Percentiles rank a stretch among this genome's conserved stretches.
phyloP scores from a whole-genome alignment of 257 asterid genomes.

The Marsdenia floribunda region DNA sequence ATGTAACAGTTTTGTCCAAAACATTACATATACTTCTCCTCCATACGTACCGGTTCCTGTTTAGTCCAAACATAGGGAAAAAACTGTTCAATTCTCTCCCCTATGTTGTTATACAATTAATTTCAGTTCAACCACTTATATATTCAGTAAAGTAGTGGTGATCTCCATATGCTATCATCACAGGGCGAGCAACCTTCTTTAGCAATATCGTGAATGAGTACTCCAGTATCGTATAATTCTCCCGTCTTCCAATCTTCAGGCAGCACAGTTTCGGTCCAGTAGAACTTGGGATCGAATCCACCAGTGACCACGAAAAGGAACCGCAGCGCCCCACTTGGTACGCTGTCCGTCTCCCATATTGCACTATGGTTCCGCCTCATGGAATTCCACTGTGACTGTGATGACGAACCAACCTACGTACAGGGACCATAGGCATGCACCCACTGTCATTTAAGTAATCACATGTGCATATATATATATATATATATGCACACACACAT shows the following conservation, averaged over 20 bases:
- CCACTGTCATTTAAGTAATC: no score
- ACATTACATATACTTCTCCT: no score
- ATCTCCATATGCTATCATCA: constrained; percentile 43
- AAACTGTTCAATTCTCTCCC: no score
- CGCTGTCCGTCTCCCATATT: constrained; percentile 70
- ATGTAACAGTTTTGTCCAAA: no score
- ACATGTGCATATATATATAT: no score
- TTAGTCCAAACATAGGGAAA: no score
- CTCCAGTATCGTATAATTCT: constrained; percentile 49
- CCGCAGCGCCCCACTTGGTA: constrained; percentile 60
- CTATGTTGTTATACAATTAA: no score
- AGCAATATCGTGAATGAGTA: constrained; percentile 67
- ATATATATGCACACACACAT: no score
- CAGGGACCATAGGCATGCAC: neutral
- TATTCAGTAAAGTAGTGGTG: no score
- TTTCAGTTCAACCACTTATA: no score
- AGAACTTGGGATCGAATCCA: constrained; percentile 66
- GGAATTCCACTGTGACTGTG: constrained; percentile 42
- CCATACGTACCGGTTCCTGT: no score
- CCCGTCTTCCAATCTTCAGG: constrained; percentile 61
- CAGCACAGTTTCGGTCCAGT: constrained; percentile 58
- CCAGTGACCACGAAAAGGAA: constrained; percentile 60
- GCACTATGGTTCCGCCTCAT: constrained; percentile 66
- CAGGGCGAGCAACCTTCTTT: constrained; percentile 65
- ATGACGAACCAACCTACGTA: constrained; percentile 43